Evolutionary conservation across 1,139 yeast species (phyloP).

Genomic region (Pichia sp.): DNA sequence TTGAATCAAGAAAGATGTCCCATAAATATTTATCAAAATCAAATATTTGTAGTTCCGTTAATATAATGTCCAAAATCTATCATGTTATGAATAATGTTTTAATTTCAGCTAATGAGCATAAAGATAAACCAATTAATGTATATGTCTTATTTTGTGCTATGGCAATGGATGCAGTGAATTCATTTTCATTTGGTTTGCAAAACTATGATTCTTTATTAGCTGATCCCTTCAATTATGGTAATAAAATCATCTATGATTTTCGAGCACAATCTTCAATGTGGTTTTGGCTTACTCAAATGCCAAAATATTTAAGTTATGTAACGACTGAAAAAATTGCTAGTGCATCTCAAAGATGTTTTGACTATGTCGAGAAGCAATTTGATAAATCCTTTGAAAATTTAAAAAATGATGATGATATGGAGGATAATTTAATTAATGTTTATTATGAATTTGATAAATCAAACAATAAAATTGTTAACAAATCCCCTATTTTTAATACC

Average conservation of each 20-base stretch:
- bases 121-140: constrained; percentile 39
- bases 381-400: constrained; percentile 19
- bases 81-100: constrained; percentile 27
- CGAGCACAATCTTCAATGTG: constrained; percentile 54
- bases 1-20: constrained; percentile 43
- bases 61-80: constrained; percentile 30
- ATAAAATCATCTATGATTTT: constrained; percentile 43
- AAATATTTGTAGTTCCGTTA: constrained; percentile 24
- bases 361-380: constrained; percentile 48
- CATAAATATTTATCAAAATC: constrained; percentile 46
- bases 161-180: constrained; percentile 66
- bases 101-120: constrained; percentile 19
- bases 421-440: constrained; percentile 24
- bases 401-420: constrained; percentile 26
- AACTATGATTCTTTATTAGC: constrained; percentile 30
- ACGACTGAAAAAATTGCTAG: constrained; percentile 37
- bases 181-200: constrained; percentile 51
- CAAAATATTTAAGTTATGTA: constrained; percentile 46
- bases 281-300: constrained; percentile 64
- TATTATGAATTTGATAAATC: constrained; percentile 20
- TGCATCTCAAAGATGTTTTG: constrained; percentile 38
- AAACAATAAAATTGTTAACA: background rate
- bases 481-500: constrained; percentile 15
- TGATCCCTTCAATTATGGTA: constrained; percentile 30
- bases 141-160: constrained; percentile 57